Conservation (phyloP, 805 yeast species). For the Nakazawaea wickerhamii region DNA sequence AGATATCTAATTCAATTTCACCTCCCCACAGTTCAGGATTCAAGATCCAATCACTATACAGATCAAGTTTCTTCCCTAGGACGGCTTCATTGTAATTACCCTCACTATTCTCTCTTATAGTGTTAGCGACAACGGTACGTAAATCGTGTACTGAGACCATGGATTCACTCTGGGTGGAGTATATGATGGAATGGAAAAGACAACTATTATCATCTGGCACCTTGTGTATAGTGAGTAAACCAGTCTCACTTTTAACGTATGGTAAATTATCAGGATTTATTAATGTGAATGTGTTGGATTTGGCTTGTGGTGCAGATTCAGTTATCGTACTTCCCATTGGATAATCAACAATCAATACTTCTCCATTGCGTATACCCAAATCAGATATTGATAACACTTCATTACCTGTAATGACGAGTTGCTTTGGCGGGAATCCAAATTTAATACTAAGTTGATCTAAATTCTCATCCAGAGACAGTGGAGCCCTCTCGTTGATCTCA, state of each 20-base stretch:
- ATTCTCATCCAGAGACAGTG: background rate
- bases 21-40: conserved; percentile 74
- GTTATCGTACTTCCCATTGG: conserved; percentile 9
- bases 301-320: conserved; percentile 7
- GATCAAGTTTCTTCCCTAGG: conserved; percentile 42
- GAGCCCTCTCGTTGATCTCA: conserved; percentile 3
- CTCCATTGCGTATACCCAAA: conserved; percentile 52
- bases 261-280: conserved; percentile 12
- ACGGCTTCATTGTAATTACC: conserved; percentile 48
- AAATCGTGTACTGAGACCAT: conserved; percentile 32
- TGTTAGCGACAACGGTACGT: conserved; percentile 45
- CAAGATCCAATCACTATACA: conserved; percentile 58
- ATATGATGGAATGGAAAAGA: conserved; percentile 60
- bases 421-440: conserved; percentile 59
- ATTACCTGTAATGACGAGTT: conserved; percentile 27
- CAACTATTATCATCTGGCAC: conserved; percentile 80
- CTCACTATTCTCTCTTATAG: conserved; percentile 35
- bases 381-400: conserved; percentile 25
- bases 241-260: conserved; percentile 19
- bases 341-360: conserved; percentile 41
- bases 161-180: conserved; percentile 32
- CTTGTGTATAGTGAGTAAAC: conserved; percentile 43
- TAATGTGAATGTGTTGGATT: conserved; percentile 7
- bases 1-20: conserved; percentile 66
- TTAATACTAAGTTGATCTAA: conserved; percentile 26